phyloP scores from a whole-genome alignment of 306 rosid genomes.

The Glycine latifolia region DNA sequence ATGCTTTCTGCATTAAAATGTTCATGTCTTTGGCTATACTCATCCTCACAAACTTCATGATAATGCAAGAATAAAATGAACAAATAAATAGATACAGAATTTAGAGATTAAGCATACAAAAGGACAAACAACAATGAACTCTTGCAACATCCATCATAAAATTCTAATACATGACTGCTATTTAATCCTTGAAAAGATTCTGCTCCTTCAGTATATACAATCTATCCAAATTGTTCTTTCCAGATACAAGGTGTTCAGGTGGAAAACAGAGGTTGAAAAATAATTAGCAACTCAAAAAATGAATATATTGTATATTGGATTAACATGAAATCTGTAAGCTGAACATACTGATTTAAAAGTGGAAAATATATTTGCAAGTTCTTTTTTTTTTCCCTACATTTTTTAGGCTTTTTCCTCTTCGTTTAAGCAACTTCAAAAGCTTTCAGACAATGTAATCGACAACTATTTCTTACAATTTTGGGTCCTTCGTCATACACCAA shows the following conservation, averaged over 20 bases:
- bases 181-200: slow-evolving; percentile 13
- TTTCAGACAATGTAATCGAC: background rate
- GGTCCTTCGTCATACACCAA: background rate
- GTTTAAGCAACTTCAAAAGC: background rate
- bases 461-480: background rate
- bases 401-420: too few species aligned
- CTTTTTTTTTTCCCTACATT: too few species aligned
- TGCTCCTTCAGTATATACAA: slow-evolving; percentile 1
- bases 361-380: too few species aligned
- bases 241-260: background rate
- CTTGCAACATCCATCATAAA: slow-evolving; percentile 18
- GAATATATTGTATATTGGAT: background rate
- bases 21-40: background rate
- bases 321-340: background rate
- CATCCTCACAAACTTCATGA: background rate
- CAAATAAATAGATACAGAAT: background rate
- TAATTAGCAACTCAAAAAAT: background rate
- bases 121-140: background rate
- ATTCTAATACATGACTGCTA: background rate
- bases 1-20: background rate
- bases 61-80: background rate
- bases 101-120: slow-evolving; percentile 2
- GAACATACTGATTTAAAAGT: background rate
- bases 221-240: background rate
- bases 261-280: background rate